Evolutionary conservation across 2,329 filamentous ascomycete genomes (phyloP), one percentile per base, ranked within the genome.

Genomic region (Hypoxylon sp.): DNA sequence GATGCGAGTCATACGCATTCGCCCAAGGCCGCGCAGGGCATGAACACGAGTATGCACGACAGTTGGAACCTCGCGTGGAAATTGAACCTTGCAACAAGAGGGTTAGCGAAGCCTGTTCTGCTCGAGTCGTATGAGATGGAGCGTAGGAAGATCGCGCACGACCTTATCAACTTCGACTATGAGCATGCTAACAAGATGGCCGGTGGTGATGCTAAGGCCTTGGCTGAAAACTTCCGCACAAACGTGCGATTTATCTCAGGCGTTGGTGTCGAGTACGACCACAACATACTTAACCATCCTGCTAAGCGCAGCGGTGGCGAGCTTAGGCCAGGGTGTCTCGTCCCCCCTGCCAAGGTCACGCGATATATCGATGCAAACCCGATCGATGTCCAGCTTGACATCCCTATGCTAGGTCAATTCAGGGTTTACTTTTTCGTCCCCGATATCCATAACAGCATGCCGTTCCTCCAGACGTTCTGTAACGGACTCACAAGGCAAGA

Each of bases 341-440:
- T 92, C 27, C 86, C 89, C 2, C 92, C 92, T 2, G 90, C 90
- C 44, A 91, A 89, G 79, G 91, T 91, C 17, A 92, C 90, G 0
- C 86, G 92, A 30, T 94, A 91, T 76, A 87, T 94, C 57, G 92
- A 95, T 79, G 90, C 91, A 2, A 95, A 94, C 74, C 92, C 92
- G 0, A 88, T 95, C 46, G 90, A 94, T 73, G 82, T 94, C 30
- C 91, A 95, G 77, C 87, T 93, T 5, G 92, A 94, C 75, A 92
- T 94, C 49, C 92, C 92, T 1, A 87, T 93, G 79, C 82, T 94
- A 5, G 90, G 92, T 27, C 92, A 95, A 75, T 95, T 94, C 82
- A 87, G 91, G 54, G 86, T 94, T 50, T 94, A 92, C 78, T 85
- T 94, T 67, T 86, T 95, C 67, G 86, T 89, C 68, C 88, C 87